Base-by-base conservation (phyloP, 352 stramenopile species). In the Phytopythium montanum region DNA sequence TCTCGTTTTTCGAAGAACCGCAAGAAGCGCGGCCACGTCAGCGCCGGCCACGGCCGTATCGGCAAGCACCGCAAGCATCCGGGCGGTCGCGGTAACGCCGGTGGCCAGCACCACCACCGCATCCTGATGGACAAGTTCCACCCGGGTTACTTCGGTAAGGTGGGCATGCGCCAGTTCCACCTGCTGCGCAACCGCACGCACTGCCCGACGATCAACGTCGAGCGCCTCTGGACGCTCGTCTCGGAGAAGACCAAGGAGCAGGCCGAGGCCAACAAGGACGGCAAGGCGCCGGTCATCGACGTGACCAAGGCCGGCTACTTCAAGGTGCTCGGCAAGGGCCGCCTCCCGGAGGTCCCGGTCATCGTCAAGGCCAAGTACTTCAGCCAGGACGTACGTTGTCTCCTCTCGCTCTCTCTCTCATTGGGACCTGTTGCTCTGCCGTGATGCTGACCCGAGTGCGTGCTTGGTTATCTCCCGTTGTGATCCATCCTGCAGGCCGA, bases 321-420 rank as follows among this genome's bases (percentile, higher is more conserved):
- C 87, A 99, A 99, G 95, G 96, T 99, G 62, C 88, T 99, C 49
- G 98, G 98, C 81, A 99, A 99, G 87, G 98, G 98, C 70, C 90
- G 97, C 71, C 96, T 99, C 46, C 95, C 95, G 18, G 73, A 90
- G 58, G 85, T 99, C 56, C 98, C 98, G 54, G 76, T 99, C 45
- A 99, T 99, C 81, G 98, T 99, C 60, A 99, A 99, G 93, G 97
- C 98, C 60, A 99, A 99, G 80, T 99, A 97, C 86, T 99, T 99
- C 85, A 98, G 90, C 62, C 95, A 98, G 69, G 87, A 96, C 59
- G 64, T 75, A 59, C 48, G 54, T 70, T 42, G n/a, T 36, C 18
- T 28, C 18, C 19, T 38, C 9, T 12, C 9, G 33, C 33, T 38
- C 33, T 38, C 9, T 12, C 9, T 38, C 9, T 13, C 9, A 16